Evolutionary conservation across 148 eudicot species (phyloP), one percentile per base, ranked within the genome.

Genomic region (Arbutus unedo): DNA sequence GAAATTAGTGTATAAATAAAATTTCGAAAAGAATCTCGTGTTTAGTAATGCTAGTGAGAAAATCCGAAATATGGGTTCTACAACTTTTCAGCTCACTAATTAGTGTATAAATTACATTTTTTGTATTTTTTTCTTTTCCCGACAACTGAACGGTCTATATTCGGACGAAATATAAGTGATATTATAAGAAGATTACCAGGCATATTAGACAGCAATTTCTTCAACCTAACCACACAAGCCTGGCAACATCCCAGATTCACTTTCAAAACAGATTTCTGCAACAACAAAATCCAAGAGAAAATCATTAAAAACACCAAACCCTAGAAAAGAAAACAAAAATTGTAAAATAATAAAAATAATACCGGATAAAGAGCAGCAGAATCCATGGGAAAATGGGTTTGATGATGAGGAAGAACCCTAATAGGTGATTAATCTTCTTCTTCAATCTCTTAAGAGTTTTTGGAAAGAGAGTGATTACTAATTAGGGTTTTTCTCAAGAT

Each of bases 201-300:
- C 15, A 60, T 62, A 45, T 23, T n/a, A 18, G 38, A 45, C 41
- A 79, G 16, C 55, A 45, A 44, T 45, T 79, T 79, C 41, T 79
- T 79, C 73, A 79, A 23, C 4, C 25, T 21, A 68, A 5, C 55
- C 54, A 8, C 55, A 79, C 81, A 79, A 60, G 73, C n/a, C n/a
- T 45, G 6, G 66, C 81, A 60, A 45, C 72, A 44, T 60, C 44
- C 41, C 8, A 79, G 51, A 60, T 79, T 62, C 73, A 79, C 73
- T 48, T 45, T 59, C 81, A 79, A 79, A 59, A 47, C 81, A 79
- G 73, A 45, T 45, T 54, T 62, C 73, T 79, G 55, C 67, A 78
- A 76, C 14, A 76, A 53, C 47, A 76, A 5, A 76, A 51, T 76
- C n/a, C 57, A 15, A 13, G 71, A 50, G 19, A 50, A 15, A 76